These are phyloP conservation scores for Phytopythium chamaehyphon DNA, from an alignment of 352 stramenopile species.

Conservation along the genomic window DNA sequence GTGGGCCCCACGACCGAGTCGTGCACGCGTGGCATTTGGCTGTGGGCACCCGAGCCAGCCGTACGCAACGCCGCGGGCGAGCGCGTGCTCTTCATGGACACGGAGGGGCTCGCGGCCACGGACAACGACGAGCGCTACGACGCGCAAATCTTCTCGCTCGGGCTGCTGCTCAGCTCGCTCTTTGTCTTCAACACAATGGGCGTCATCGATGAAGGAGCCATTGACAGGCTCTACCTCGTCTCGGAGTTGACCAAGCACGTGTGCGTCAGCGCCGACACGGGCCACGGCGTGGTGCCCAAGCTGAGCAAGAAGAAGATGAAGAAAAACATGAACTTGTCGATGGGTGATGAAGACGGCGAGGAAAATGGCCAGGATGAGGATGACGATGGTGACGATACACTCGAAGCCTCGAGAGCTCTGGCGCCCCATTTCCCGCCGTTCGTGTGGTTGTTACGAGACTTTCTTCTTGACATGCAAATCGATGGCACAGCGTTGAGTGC, in stretches of 20 bases:
- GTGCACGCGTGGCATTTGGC: slow-evolving; percentile 83
- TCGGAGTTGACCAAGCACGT: slow-evolving; percentile 84
- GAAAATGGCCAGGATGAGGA: slow-evolving; percentile 6
- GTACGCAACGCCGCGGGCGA: slow-evolving; percentile 57
- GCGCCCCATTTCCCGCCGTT: slow-evolving; percentile 81
- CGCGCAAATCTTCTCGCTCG: slow-evolving; percentile 85
- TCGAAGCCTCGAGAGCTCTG: slow-evolving; percentile 45
- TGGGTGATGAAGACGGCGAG: background rate
- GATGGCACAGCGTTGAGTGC: slow-evolving; percentile 52
- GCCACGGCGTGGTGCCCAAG: background rate
- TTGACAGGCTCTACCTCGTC: slow-evolving; percentile 81
- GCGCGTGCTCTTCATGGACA: slow-evolving; percentile 80
- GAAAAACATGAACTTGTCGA: slow-evolving; percentile 1
- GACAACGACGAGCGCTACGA: slow-evolving; percentile 88
- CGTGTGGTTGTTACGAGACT: slow-evolving; percentile 79
- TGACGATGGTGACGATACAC: slow-evolving; percentile 20
- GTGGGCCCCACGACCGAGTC: slow-evolving; percentile 83
- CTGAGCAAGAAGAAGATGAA: background rate
- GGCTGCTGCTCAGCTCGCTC: slow-evolving; percentile 70
- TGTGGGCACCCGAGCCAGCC: slow-evolving; percentile 60
- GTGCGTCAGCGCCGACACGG: slow-evolving; percentile 48
- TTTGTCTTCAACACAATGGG: slow-evolving; percentile 89
- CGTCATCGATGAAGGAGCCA: slow-evolving; percentile 84
- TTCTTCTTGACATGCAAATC: slow-evolving; percentile 75
- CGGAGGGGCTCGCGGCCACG: slow-evolving; percentile 78